Conservation (phyloP, 2,329 filamentous ascomycete genomes). For the Diaporthe eres region DNA sequence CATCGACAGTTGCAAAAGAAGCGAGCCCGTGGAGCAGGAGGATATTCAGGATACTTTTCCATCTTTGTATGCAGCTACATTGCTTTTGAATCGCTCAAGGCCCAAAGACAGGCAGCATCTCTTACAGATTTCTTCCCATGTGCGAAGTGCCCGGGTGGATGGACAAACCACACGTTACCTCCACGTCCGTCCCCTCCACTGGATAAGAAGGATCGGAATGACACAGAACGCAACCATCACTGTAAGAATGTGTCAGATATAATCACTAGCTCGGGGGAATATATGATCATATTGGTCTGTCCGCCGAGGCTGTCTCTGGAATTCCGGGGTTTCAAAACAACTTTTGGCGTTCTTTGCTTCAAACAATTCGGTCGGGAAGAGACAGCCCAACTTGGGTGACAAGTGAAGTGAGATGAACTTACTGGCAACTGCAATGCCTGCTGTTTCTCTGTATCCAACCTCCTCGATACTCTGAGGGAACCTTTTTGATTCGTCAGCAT, state of each 20-base stretch:
- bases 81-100: too few species aligned
- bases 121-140: neutral
- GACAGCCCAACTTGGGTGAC: neutral
- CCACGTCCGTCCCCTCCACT: constrained; percentile 42
- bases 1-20: too few species aligned
- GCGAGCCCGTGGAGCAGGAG: too few species aligned
- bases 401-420: neutral
- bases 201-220: constrained; percentile 42
- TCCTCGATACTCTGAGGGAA: constrained; percentile 57
- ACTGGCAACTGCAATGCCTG: constrained; percentile 52
- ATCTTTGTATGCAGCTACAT: too few species aligned
- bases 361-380: neutral
- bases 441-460: constrained; percentile 51
- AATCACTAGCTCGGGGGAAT: neutral
- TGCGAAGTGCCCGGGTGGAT: neutral
- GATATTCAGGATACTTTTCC: too few species aligned
- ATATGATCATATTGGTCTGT: neutral
- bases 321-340: neutral
- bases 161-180: neutral
- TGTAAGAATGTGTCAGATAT: neutral
- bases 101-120: neutral
- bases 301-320: neutral
- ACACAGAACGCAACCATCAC: constrained; percentile 49
- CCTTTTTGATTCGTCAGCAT: constrained; percentile 41
- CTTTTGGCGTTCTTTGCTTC: neutral